Evolutionary conservation across 2,329 filamentous ascomycete genomes (phyloP), one percentile per base, ranked within the genome.

Genomic region (Orbilia brochopaga): DNA sequence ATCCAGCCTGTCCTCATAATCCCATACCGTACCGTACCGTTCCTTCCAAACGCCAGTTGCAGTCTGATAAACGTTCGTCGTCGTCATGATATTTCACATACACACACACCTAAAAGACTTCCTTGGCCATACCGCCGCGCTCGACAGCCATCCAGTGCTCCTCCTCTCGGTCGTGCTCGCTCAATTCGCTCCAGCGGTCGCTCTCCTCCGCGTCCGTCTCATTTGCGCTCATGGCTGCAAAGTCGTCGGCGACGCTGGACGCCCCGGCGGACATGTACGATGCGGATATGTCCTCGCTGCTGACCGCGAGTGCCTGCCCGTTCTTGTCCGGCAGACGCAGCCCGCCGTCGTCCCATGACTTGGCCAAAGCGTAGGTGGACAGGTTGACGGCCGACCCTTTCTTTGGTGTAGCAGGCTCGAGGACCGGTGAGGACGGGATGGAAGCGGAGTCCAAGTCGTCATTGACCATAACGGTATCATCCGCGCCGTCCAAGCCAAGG

Each of bases 141-240:
- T 70, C 66, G 23, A 70, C 66, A 5, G 66, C 66, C 66, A 70
- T 70, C 66, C 66, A 70, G 13, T 70, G 51, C 42, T 70, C 60
- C 7, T 70, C 66, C 19, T 70, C 59, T 10, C 42, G 60, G n/a
- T 64, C 60, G 21, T 60, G 66, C 1, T 70, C 69, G 53, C 56
- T 61, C 17, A 73, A 51, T 32, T 73, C 69, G 1, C 55, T 61
- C 69, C 69, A 73, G n/a, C 62, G 60, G 61, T 73, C 69, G 15
- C 69, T 73, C 48, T 73, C 69, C n/a, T 73, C 69, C 19, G 61
- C 69, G 37, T 73, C 69, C 1, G 69, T 66, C 37, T 72, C 66
- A 7, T 55, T 44, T 10, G 62, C 61, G 30, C 61, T 66, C 19
- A 73, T 66, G 2, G 69, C 40, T 2, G 60, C 62, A 55, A 73